These are phyloP conservation scores for Diospyros lotus DNA, from an alignment of 148 eudicot genomes.

Conservation along the genomic window DNA sequence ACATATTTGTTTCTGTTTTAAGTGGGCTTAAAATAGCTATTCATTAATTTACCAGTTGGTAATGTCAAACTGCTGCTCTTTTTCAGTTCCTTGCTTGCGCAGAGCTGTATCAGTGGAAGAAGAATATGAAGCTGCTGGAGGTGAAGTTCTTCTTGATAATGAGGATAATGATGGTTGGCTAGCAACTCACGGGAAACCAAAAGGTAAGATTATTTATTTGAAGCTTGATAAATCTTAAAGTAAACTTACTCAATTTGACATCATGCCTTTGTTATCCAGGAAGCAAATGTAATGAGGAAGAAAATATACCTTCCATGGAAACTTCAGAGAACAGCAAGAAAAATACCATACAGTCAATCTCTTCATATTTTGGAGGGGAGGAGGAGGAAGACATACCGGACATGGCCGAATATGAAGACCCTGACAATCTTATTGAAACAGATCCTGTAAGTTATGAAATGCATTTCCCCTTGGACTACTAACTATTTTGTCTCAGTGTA, in stretches of 20 bases:
- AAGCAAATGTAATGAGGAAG: conserved; percentile 56
- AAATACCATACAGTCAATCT: conserved; percentile 61
- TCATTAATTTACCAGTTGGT: neutral
- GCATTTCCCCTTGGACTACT: neutral
- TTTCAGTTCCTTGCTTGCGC: conserved; percentile 83
- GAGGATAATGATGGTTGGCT: conserved; percentile 98
- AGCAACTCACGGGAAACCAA: conserved; percentile 96
- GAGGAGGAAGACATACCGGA: conserved; percentile 93
- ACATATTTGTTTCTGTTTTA: neutral
- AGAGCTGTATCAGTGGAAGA: conserved; percentile 88
- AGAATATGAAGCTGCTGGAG: conserved; percentile 97
- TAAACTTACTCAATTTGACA: conserved; percentile 3
- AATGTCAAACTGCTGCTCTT: neutral
- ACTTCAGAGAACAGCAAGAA: conserved; percentile 64
- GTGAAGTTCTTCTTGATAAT: conserved; percentile 84
- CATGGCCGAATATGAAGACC: conserved; percentile 80
- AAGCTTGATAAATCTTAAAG: neutral
- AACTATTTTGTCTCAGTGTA: neutral
- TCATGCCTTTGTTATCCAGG: conserved; percentile 25
- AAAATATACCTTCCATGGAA: conserved; percentile 89
- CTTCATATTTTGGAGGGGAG: conserved; percentile 89
- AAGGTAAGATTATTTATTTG: conserved; percentile 36
- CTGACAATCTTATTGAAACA: conserved; percentile 72
- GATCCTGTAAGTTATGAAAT: conserved; percentile 59
- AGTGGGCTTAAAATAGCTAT: neutral